Percentiles rank a stretch among this genome's conserved stretches.
These are phyloP conservation scores for Graphilbum ipis-grandicollis DNA, from an alignment of 2,329 filamentous ascomycete genomes.

Conservation along the genomic window DNA sequence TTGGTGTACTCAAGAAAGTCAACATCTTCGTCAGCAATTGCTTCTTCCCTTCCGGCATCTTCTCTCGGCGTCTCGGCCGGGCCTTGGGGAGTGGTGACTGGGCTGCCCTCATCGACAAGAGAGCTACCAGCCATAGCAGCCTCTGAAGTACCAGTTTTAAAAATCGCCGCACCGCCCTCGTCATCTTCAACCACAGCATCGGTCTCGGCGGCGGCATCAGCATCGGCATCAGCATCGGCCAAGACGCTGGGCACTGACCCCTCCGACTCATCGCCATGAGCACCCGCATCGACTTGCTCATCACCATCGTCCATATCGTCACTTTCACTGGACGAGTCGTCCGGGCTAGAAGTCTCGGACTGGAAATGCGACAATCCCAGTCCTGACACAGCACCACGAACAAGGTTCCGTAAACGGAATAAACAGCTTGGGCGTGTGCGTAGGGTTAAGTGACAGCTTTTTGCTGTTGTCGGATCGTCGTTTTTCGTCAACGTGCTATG, in stretches of 20 bases:
- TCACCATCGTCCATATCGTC: conserved; percentile 3
- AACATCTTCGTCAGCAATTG: neutral
- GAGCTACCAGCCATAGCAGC: neutral
- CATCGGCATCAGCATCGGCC: neutral
- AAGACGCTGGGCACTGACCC: conserved; percentile 1
- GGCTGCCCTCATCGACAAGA: neutral
- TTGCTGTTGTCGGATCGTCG: conserved; percentile 4
- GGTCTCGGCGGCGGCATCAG: neutral
- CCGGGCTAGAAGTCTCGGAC: neutral
- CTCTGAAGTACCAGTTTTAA: neutral
- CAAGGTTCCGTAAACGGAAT: conserved; percentile 9
- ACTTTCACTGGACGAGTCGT: conserved; percentile 7
- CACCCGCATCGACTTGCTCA: neutral
- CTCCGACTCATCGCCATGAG: neutral
- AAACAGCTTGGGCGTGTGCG: conserved; percentile 10
- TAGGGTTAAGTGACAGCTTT: conserved; percentile 8
- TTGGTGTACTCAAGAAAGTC: conserved; percentile 5
- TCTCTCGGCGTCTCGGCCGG: too few species aligned
- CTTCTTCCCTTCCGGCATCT: too few species aligned
- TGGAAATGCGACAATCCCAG: conserved; percentile 9
- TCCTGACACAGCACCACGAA: conserved; percentile 8
- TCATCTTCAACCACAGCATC: conserved; percentile 1
- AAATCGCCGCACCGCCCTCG: neutral
- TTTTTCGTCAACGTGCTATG: conserved; percentile 10
- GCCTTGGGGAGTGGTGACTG: too few species aligned